These are phyloP conservation scores for Zymoseptoria passerinii DNA, from an alignment of 2,329 filamentous ascomycete genomes.

Conservation along the genomic window DNA sequence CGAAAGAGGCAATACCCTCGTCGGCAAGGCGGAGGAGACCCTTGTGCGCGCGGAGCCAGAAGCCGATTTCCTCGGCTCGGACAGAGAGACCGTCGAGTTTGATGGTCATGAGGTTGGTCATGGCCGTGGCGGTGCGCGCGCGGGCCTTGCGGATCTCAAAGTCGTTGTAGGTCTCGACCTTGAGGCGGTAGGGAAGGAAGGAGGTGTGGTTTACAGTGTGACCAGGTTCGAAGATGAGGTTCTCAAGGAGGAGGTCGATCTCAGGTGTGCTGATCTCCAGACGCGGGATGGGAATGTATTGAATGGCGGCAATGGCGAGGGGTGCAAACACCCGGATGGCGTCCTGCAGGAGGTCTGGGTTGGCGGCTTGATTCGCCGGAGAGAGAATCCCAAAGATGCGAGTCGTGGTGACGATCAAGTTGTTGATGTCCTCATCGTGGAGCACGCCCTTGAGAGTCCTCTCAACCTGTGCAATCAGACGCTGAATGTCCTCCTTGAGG, in stretches of 20 bases:
- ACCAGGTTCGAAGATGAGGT: constrained; percentile 82
- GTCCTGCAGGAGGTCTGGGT: constrained; percentile 66
- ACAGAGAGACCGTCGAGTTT: constrained; percentile 76
- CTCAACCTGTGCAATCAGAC: constrained; percentile 60
- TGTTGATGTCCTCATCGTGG: constrained; percentile 63
- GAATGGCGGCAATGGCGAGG: constrained; percentile 64
- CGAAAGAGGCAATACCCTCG: constrained; percentile 76
- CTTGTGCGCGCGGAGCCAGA: constrained; percentile 74
- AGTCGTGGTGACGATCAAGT: constrained; percentile 57
- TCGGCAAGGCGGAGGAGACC: constrained; percentile 68
- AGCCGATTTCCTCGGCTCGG: constrained; percentile 79
- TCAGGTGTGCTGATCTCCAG: constrained; percentile 79
- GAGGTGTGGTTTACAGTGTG: constrained; percentile 75
- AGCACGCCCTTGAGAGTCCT: constrained; percentile 60
- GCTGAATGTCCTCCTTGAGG: constrained; percentile 64
- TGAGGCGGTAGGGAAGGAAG: constrained; percentile 77
- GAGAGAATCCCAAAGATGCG: constrained; percentile 62
- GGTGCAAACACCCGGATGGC: constrained; percentile 74
- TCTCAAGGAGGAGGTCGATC: constrained; percentile 80
- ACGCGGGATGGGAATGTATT: constrained; percentile 82
- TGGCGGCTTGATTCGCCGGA: constrained; percentile 54
- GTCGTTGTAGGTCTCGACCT: constrained; percentile 76
- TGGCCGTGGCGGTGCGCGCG: constrained; percentile 59
- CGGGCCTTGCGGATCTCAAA: constrained; percentile 74
- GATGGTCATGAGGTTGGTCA: constrained; percentile 61